phyloP scores from a whole-genome alignment of 1,139 yeast genomes.

The Magnusiomyces fungicola region DNA sequence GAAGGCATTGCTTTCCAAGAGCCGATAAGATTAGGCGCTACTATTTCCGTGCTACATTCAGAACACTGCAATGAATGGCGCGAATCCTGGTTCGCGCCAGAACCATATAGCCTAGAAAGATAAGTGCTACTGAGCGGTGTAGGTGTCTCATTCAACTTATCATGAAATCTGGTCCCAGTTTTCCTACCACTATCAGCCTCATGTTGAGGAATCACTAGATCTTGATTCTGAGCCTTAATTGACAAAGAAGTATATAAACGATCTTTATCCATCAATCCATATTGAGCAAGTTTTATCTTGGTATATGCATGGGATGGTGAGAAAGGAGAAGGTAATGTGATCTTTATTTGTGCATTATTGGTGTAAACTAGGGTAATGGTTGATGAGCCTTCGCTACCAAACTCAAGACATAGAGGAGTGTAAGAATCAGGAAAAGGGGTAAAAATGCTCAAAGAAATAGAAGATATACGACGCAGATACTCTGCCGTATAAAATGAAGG shows the following conservation, averaged over 20 bases:
- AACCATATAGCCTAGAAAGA: too few species aligned
- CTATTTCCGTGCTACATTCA: background rate
- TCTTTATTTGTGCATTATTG: background rate
- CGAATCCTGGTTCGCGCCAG: background rate
- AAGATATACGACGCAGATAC: slow-evolving; percentile 28
- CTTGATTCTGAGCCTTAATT: background rate
- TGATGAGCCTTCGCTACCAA: background rate
- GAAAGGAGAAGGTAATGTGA: background rate
- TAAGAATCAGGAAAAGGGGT: slow-evolving; percentile 10
- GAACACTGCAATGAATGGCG: background rate
- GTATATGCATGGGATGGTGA: background rate
- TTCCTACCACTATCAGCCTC: background rate
- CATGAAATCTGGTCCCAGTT: background rate
- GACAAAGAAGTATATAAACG: too few species aligned
- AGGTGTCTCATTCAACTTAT: background rate
- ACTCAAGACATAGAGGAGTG: background rate
- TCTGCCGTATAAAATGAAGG: slow-evolving; percentile 29
- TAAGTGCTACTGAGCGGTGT: background rate
- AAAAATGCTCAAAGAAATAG: slow-evolving; percentile 25
- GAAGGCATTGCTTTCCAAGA: slow-evolving; percentile 66
- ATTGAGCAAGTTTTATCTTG: too few species aligned
- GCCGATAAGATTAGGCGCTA: slow-evolving; percentile 8
- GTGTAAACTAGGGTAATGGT: background rate
- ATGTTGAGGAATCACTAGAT: slow-evolving; percentile 1
- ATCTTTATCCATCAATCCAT: too few species aligned